Evolutionary conservation across 2,329 filamentous ascomycete genomes (phyloP), one percentile per base, ranked within the genome.

Genomic region (Fusarium nodosum): DNA sequence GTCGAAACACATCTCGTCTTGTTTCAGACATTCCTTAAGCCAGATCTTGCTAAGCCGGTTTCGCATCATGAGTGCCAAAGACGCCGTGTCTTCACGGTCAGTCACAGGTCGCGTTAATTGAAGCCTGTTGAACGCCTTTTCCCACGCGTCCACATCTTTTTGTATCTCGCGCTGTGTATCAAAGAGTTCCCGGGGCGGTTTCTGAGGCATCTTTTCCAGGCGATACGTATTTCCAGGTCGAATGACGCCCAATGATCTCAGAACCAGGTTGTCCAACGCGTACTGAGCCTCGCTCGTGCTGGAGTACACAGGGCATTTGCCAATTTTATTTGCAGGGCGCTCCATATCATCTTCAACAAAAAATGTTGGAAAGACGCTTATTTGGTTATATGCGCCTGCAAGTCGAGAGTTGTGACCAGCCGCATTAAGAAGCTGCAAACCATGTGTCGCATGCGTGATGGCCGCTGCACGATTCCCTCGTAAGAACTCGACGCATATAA

Each of bases 401-500:
- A 84, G 70, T 24, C 80, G 70, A 5, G 77, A 72, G 20, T 63
- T 74, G 3, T 69, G 64, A 12, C 59, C 55, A 5, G 42, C 52
- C 0, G 66, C 68, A 52, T 78, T 78, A 9, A 82, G 73, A 2
- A 83, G 75, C 18, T 66, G 65, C 18, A 81, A 74, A 12, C 82
- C 82, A 56, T 83, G 81, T 1, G 74, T 74, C 7, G 76, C 78
- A 56, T 84, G 82, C 11, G 73, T 72, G 7, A 79, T 74, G 1
- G 80, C 82, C 5, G 75, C 73, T 8, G 75, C 66, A 20, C 70
- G 71, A 68, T 83, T 76, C 11, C 77, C 80, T 1, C 78, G 77
- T 2, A 83, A 71, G 57, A 82, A 78, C 64, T 83, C 82, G 55
- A 84, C 79, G 63, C 81, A 83, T 36, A 81, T 75, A 59, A 84